Conservation (phyloP, 139 green algal genomes). For the Micractinium sp. region DNA sequence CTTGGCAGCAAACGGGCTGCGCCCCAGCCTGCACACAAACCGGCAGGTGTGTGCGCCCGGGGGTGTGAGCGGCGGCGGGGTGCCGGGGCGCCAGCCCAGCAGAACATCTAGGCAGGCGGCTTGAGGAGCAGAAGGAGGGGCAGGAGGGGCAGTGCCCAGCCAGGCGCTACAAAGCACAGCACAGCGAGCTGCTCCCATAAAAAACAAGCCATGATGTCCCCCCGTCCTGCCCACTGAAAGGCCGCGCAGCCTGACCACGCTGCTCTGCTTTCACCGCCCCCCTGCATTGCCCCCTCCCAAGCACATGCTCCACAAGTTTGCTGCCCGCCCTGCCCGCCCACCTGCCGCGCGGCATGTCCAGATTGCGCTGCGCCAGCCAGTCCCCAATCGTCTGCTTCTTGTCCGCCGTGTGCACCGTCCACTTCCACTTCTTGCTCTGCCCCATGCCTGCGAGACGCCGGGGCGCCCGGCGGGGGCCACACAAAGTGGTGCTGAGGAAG, state of each 20-base stretch:
- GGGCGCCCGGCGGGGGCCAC: neutral
- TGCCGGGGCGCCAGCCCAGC: too few species aligned
- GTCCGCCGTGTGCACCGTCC: constrained; percentile 52
- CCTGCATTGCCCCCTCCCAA: too few species aligned
- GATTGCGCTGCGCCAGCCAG: constrained; percentile 48
- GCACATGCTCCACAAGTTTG: neutral
- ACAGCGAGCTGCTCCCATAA: too few species aligned
- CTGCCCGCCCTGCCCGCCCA: neutral
- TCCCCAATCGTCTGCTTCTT: constrained; percentile 40
- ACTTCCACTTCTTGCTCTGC: constrained; percentile 79
- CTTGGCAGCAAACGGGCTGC: constrained; percentile 17
- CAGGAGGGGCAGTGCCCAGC: neutral
- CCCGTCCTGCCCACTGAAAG: too few species aligned
- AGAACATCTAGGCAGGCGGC: too few species aligned
- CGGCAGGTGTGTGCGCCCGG: neutral
- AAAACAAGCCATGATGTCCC: too few species aligned
- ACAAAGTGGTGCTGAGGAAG: too few species aligned
- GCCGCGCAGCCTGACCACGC: too few species aligned
- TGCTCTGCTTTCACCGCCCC: too few species aligned
- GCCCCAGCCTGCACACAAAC: constrained; percentile 2
- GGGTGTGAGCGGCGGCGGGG: neutral
- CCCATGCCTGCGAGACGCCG: constrained; percentile 55
- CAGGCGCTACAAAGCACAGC: too few species aligned
- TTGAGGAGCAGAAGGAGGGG: neutral
- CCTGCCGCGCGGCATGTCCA: neutral